Evolutionary conservation across 495 filamentous ascomycete genomes (phyloP).

Genomic region (Penicillium ucsense): DNA sequence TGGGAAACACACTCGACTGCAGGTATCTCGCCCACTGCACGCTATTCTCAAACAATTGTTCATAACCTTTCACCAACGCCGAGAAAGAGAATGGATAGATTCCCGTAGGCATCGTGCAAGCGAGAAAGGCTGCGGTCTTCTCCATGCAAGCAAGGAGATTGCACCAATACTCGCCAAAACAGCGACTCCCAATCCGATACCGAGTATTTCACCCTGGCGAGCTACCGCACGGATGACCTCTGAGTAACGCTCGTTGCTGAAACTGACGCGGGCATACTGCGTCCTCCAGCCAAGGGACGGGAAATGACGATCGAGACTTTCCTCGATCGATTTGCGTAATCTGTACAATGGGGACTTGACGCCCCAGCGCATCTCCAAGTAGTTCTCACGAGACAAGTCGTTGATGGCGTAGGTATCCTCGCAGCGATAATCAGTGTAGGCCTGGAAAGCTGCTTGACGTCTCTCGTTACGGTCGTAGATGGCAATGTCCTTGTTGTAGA

Average conservation of each 20-base stretch:
- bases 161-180: conserved; percentile 15
- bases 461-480: conserved; percentile 31
- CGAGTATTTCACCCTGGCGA: conserved; percentile 56
- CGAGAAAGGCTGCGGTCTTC: conserved; percentile 14
- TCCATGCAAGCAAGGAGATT: conserved; percentile 25
- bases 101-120: conserved; percentile 3
- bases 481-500: conserved; percentile 23
- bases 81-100: neutral
- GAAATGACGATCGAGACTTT: conserved; percentile 64
- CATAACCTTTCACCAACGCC: neutral
- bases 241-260: conserved; percentile 83
- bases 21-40: no score
- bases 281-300: conserved; percentile 78
- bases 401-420: conserved; percentile 84
- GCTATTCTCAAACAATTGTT: no score
- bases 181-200: conserved; percentile 20
- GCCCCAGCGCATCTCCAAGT: conserved; percentile 80
- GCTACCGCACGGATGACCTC: conserved; percentile 62
- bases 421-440: conserved; percentile 62
- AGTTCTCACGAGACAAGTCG: conserved; percentile 83
- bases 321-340: conserved; percentile 75
- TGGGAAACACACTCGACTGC: no score
- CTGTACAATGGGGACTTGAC: conserved; percentile 69
- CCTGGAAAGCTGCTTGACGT: conserved; percentile 51
- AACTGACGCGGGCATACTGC: conserved; percentile 87